Evolutionary conservation across 1,284 basidiomycete species (phyloP), one percentile per base, ranked within the genome.

Genomic region (Earliella scabrosa): DNA sequence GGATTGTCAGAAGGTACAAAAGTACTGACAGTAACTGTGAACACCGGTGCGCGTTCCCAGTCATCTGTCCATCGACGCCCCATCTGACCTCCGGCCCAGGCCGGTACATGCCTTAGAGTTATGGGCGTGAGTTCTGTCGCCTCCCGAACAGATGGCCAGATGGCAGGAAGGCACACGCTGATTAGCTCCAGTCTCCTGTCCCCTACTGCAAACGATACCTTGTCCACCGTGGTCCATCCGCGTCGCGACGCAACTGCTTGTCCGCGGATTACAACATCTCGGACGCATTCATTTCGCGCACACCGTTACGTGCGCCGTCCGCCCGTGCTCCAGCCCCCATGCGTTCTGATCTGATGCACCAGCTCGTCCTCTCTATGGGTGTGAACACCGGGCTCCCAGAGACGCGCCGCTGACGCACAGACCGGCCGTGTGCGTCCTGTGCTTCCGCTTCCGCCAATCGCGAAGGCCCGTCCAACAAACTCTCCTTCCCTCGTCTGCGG

Each of bases 361-460:
- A 11, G 9, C 39, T 24, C 6, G 18, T 40, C 39, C 38, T 21
- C 8, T 40, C 2, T 40, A n/a, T 16, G 35, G 6, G 21, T 41
- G 39, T 24, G 39, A 10, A 24, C 20, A 34, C n/a, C 18, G 14
- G 23, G 18, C 10, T 13, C 24, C 31, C 3, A 16, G 27, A n/a
- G 35, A 36, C 16, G 21, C 23, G 24, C 46, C 32, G 23, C 34
- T 24, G 34, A 36, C 34, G 34, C 32, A 38, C 34, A 38, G 34
- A 35, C 20, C 45, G 23, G 45, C 45, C 7, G 20, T 18, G 45
- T 13, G 45, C 29, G 31, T 27, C 29, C n/a, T 34, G 11, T 4
- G 34, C 39, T 47, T 54, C 54, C 36, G 29, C 54, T 50, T 39
- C 54, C 44, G 54, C 54, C 54, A 50, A 50, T 55, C 54, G 32